phyloP scores from a whole-genome alignment of 257 asterid genomes.

The Forsythia viridissima region DNA sequence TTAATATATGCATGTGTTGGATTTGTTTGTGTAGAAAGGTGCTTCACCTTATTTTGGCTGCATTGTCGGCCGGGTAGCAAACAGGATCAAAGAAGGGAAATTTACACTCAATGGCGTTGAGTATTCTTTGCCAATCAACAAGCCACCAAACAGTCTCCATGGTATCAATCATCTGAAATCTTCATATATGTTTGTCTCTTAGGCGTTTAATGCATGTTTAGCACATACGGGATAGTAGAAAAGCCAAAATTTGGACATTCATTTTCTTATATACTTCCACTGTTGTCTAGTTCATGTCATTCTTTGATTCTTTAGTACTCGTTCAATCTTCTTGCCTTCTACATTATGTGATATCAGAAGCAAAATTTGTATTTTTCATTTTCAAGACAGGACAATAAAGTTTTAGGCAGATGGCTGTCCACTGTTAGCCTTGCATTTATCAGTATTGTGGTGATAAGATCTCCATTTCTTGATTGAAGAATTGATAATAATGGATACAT shows the following conservation, averaged over 20 bases:
- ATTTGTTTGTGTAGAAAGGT: constrained; percentile 64
- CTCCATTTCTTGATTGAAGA: not conserved
- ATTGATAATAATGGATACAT: too few species aligned
- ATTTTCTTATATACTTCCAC: not conserved
- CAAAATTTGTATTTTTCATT: too few species aligned
- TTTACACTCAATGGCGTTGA: constrained; percentile 71
- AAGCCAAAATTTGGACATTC: not conserved
- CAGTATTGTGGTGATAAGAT: too few species aligned
- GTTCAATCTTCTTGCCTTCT: not conserved
- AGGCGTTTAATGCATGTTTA: not conserved
- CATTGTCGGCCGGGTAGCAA: constrained; percentile 98
- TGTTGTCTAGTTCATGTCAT: not conserved
- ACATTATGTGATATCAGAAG: not conserved
- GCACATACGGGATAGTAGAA: not conserved
- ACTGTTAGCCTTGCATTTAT: not conserved
- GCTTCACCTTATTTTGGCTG: constrained; percentile 91
- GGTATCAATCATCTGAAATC: constrained; percentile 42
- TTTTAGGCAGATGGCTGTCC: not conserved
- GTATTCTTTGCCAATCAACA: constrained; percentile 77
- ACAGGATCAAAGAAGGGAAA: constrained; percentile 89
- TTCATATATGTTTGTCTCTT: not conserved
- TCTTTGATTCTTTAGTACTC: not conserved
- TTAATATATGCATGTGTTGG: constrained; percentile 9
- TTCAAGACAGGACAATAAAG: not conserved
- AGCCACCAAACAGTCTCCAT: constrained; percentile 92